Percentiles rank a stretch among this genome's conserved stretches.
Evolutionary conservation across 1,284 basidiomycete species (phyloP).

Genomic region (Apiotrichum laibachii): DNA sequence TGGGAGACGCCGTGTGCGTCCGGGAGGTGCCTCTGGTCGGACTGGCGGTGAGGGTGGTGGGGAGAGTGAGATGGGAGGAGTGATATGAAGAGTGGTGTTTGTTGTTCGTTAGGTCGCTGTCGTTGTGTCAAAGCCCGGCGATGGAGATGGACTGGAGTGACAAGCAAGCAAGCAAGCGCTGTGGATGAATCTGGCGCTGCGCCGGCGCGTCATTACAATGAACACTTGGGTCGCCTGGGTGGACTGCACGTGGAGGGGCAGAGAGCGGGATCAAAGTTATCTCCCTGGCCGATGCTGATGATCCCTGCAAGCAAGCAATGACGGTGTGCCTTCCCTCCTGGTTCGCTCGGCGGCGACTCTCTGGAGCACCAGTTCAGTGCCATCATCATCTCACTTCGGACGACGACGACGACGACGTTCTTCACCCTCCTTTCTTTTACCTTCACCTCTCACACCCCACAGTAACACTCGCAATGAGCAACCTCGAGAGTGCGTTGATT

Average conservation of each 20-base stretch:
- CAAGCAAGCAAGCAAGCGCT: no score
- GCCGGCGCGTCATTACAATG: no score
- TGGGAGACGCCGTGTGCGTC: no score
- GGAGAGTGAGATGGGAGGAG: no score
- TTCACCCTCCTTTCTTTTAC: neutral
- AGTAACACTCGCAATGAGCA: conserved; percentile 62
- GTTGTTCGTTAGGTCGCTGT: no score
- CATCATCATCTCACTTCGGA: neutral
- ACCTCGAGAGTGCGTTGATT: conserved; percentile 75
- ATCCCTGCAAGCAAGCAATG: neutral
- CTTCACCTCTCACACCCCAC: neutral
- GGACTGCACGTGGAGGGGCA: neutral
- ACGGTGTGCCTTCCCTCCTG: neutral
- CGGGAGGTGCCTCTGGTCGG: no score
- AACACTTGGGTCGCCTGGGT: no score
- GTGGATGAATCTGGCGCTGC: no score
- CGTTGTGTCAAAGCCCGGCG: no score
- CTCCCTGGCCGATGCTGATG: neutral
- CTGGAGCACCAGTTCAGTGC: neutral
- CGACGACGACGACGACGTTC: neutral
- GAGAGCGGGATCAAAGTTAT: neutral
- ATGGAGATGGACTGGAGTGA: no score
- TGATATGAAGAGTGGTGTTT: no score
- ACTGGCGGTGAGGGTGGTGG: no score
- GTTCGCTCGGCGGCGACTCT: neutral